Evolutionary conservation across 2,329 filamentous ascomycete genomes (phyloP).

Genomic region (Daldinia eschscholtzii): DNA sequence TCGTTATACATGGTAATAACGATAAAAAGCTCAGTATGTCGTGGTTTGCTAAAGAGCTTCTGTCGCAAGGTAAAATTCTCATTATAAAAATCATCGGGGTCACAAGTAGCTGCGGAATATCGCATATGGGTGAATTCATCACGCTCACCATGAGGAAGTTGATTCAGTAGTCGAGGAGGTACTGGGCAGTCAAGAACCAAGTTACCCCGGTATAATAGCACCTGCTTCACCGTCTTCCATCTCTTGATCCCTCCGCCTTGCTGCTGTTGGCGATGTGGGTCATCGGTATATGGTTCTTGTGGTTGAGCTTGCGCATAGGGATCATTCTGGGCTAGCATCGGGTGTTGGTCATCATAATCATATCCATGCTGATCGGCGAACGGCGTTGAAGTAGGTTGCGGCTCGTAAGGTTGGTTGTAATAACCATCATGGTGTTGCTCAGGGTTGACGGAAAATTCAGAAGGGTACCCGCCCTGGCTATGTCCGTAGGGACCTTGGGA

Average conservation of each 20-base stretch:
- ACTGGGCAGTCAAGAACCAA: slow-evolving; percentile 97
- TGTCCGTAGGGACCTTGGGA: slow-evolving; percentile 61
- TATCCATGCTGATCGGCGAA: slow-evolving; percentile 73
- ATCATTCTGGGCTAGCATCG: slow-evolving; percentile 78
- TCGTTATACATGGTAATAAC: slow-evolving; percentile 99
- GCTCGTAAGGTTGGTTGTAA: slow-evolving; percentile 85
- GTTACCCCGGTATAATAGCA: slow-evolving; percentile 96
- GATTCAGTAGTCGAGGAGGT: slow-evolving; percentile 86
- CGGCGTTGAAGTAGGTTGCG: slow-evolving; percentile 67
- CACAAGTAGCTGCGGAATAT: slow-evolving; percentile 98
- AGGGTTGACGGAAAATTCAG: slow-evolving; percentile 82
- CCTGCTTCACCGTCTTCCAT: slow-evolving; percentile 99
- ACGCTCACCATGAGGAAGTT: slow-evolving; percentile 90
- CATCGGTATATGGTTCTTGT: slow-evolving; percentile 61
- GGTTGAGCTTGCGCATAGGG: slow-evolving; percentile 56
- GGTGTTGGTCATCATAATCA: slow-evolving; percentile 77
- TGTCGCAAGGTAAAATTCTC: slow-evolving; percentile 94
- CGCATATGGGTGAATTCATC: slow-evolving; percentile 96
- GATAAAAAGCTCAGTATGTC: slow-evolving; percentile 96
- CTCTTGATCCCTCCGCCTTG: slow-evolving; percentile 76
- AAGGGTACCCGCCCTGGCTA: slow-evolving; percentile 66
- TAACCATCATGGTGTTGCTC: slow-evolving; percentile 90
- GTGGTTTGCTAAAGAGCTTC: slow-evolving; percentile 82
- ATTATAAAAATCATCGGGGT: slow-evolving; percentile 91
- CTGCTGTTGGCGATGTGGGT: slow-evolving; percentile 54